Base-by-base conservation (phyloP, 352 stramenopile species). In the Globisporangium megalacanthum region DNA sequence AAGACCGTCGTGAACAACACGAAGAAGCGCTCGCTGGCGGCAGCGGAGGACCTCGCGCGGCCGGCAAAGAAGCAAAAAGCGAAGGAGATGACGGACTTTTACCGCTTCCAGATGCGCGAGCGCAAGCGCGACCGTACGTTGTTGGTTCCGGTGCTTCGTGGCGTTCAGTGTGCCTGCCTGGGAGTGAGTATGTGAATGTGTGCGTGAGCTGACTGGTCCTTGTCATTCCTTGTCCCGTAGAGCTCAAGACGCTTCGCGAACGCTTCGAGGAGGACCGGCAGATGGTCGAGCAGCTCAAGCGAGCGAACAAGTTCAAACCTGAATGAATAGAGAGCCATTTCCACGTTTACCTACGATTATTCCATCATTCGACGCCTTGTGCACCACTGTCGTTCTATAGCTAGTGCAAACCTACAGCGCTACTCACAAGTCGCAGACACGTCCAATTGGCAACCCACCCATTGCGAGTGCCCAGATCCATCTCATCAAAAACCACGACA, bases 81-180 rank as follows among this genome's bases (percentile, higher is more conserved):
- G 52, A 94, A 94, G 62, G 80, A 92, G 55, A 60, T 90, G 22
- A 58, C 79, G 25, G 82, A 92, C 61, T 94, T 94, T 52, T 94
- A 94, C 61, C 78, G 82, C 31, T 94, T 94, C 70, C 84, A 94
- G 63, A 84, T 86, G 54, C 77, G 84, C 52, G 84, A 94, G 68
- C 89, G 88, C 65, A 92, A 92, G 61, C 80, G 84, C 69, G 79
- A 81, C 48, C 84, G 83, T 93, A 73, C 64, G 80, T 89, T 48
- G 20, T 9, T 56, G 20, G 29, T 50, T 29, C 20, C 29, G 31
- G 25, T 29, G 25, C 25, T 29, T 29, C 25, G 1, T 29, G 25
- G 25, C 25, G 25, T 29, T 29, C 25, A 29, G 2, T 29, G 25
- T 4, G 25, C 25, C 25, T 19, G 17, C 20, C 49, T 20, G 5